Evolutionary conservation across 208 protist species (phyloP).

Genomic region (Leishmania guyanensis): DNA sequence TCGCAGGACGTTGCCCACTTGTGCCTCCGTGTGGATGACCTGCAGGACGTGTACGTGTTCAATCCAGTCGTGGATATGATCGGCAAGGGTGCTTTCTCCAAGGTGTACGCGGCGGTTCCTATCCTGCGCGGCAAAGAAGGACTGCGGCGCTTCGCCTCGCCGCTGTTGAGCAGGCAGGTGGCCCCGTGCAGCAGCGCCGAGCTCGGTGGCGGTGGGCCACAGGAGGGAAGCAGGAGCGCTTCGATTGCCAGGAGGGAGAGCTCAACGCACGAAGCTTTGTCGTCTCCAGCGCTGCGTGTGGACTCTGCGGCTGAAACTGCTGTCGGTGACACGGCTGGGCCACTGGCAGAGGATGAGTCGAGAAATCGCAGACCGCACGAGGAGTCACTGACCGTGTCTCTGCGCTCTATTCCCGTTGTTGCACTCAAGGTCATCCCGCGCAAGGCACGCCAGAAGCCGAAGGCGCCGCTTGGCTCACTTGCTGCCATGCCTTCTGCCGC

Average conservation of each 20-base stretch:
- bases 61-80: constrained; percentile 67
- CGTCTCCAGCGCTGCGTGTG: neutral
- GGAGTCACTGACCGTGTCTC: neutral
- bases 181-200: neutral
- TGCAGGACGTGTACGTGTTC: constrained; percentile 82
- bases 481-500: neutral
- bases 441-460: constrained; percentile 29
- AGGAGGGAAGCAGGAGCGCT: neutral
- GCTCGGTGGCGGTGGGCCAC: neutral
- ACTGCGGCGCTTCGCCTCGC: constrained; percentile 15
- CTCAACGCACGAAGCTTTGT: neutral
- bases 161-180: neutral
- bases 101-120: constrained; percentile 77
- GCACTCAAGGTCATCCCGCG: constrained; percentile 71
- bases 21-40: constrained; percentile 49
- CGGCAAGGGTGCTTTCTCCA: constrained; percentile 72
- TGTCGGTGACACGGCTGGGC: neutral
- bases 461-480: neutral
- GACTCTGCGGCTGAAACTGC: neutral
- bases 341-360: neutral
- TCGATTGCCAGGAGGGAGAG: neutral
- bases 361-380: neutral
- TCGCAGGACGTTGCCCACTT: constrained; percentile 29
- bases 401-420: constrained; percentile 31
- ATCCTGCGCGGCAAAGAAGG: constrained; percentile 44